phyloP scores from a whole-genome alignment of 2,329 filamentous ascomycete genomes.

The Herpotrichia juniperi region DNA sequence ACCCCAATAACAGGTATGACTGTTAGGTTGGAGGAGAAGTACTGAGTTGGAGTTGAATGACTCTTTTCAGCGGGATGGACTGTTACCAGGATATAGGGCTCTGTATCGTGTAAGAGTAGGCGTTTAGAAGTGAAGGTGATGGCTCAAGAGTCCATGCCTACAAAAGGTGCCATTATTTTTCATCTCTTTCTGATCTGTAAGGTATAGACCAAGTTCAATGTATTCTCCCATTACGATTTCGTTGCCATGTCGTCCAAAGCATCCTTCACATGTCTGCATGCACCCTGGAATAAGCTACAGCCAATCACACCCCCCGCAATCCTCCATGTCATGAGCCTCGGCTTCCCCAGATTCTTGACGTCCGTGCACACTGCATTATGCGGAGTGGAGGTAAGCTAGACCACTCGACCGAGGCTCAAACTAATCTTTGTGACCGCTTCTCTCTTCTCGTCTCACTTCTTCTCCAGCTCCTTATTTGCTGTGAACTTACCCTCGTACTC shows the following conservation, averaged over 20 bases:
- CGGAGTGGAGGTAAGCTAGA: too few species aligned
- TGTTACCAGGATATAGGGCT: neutral
- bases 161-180: too few species aligned
- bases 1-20: conserved; percentile 40
- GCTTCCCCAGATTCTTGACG: conserved; percentile 3
- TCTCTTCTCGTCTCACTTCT: too few species aligned
- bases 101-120: neutral
- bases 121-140: too few species aligned
- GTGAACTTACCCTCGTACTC: neutral
- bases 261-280: neutral
- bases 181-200: too few species aligned
- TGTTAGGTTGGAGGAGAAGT: conserved; percentile 39
- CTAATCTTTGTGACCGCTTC: too few species aligned
- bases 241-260: neutral
- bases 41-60: conserved; percentile 15
- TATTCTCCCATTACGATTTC: neutral
- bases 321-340: conserved; percentile 3
- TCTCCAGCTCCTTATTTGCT: too few species aligned
- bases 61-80: neutral
- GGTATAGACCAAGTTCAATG: too few species aligned
- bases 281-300: neutral
- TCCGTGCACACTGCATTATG: too few species aligned
- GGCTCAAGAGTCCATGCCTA: neutral
- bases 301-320: neutral
- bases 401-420: too few species aligned